Base-by-base conservation (phyloP, 257 asterid species). In the Gentiana macrophylla region DNA sequence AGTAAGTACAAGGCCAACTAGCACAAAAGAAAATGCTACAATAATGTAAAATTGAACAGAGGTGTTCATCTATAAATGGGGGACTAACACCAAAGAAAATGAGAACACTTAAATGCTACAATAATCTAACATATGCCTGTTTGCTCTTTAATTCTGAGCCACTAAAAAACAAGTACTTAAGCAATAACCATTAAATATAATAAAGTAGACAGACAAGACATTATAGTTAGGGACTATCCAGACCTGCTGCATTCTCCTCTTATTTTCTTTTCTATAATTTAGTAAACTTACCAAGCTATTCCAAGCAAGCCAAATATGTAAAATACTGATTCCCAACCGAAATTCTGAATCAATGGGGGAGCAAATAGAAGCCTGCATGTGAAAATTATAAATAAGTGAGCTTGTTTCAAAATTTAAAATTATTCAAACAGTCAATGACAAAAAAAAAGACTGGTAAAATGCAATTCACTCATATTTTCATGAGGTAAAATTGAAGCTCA, bases 251-350 rank as follows among this genome's bases (percentile, higher is more conserved):
- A 0, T 24, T 24, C 24, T 24, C 24, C 24, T 24, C 24, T 24
- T 24, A 24, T 24, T 24, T 24, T 24, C 33, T 10, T 10, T 2
- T 35, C 34, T 12, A 38, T 10, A 3, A 24, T 41, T 10, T 41
- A 10, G 46, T 5, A 53, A 66, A 71, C 97, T 79, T 74, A 91
- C 98, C 97, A 91, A 61, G 85, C 86, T 68, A 91, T 57, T 62
- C 98, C 98, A 35, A 87, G 74, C 48, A 77, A 67, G 57, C 93
- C 95, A 72, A 91, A 91, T 66, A 83, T 63, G 82, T 83, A 79
- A 74, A 91, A 91, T 12, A 91, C 97, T 35, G 95, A 91, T 52
- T 71, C 96, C 98, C 98, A 91, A 13, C 96, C 95, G 67, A 67
- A 91, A 74, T 60, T 79, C 70, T 78, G 77, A 56, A 91, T 91